phyloP scores from a whole-genome alignment of 306 rosid species.

The Canavalia ensiformis region DNA sequence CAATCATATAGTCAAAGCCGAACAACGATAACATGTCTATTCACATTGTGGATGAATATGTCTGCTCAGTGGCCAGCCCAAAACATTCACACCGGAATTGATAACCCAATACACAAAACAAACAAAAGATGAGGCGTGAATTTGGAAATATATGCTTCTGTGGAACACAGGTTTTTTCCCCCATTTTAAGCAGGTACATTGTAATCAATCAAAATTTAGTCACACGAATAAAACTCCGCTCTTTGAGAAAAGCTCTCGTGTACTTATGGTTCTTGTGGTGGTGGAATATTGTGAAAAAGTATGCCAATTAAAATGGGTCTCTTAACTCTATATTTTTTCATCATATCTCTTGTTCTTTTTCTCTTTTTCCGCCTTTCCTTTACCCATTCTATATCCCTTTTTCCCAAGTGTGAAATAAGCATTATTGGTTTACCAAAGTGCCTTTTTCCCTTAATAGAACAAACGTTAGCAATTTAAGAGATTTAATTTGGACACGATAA shows the following conservation, averaged over 20 bases:
- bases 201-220: slow-evolving; percentile 30
- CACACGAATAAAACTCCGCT: background rate
- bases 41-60: background rate
- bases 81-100: background rate
- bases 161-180: background rate
- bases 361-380: too few relatives aligned
- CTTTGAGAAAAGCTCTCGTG: background rate
- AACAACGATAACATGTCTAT: background rate
- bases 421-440: too few relatives aligned
- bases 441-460: too few relatives aligned
- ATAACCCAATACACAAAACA: background rate
- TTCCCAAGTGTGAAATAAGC: too few relatives aligned
- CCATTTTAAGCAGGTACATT: slow-evolving; percentile 19
- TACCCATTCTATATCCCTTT: too few relatives aligned
- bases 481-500: too few relatives aligned
- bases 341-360: too few relatives aligned
- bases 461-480: too few relatives aligned
- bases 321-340: background rate
- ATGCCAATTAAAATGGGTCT: background rate
- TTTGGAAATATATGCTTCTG: slow-evolving; percentile 9
- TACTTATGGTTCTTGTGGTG: background rate
- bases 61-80: background rate
- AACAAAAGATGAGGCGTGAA: background rate
- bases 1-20: background rate
- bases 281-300: background rate